Conservation (phyloP, 768 basidiomycete species). For the Ephemerocybe angulata region DNA sequence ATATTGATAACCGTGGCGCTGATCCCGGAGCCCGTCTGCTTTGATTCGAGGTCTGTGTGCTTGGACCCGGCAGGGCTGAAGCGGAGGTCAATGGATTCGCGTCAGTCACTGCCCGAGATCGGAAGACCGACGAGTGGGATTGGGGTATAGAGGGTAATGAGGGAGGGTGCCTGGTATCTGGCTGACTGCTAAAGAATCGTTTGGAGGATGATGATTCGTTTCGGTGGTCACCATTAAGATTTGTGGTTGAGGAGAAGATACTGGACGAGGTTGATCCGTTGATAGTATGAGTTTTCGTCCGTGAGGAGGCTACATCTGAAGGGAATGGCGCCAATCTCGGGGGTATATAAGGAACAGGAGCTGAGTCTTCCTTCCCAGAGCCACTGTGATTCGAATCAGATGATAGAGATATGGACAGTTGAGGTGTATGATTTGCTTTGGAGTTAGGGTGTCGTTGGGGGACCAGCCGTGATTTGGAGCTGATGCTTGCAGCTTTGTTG, state of each 20-base stretch:
- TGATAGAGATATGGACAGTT: slow-evolving; percentile 18
- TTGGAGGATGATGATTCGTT: slow-evolving; percentile 8
- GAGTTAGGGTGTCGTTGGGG: slow-evolving; percentile 7
- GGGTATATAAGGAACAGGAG: not conserved
- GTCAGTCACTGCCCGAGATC: not conserved
- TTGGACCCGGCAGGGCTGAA: not conserved
- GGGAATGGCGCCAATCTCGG: not conserved
- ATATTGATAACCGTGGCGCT: slow-evolving; percentile 5
- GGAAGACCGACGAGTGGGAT: not conserved
- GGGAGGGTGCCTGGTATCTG: not conserved
- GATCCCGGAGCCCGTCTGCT: not conserved
- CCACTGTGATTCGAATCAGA: slow-evolving; percentile 17
- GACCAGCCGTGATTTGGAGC: slow-evolving; percentile 2
- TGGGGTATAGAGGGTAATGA: not conserved
- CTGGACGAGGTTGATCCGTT: slow-evolving; percentile 1
- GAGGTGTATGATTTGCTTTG: slow-evolving; percentile 15
- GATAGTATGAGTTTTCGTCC: not conserved
- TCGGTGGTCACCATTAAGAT: slow-evolving; percentile 6
- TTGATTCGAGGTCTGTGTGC: slow-evolving; percentile 1
- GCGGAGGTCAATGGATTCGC: not conserved
- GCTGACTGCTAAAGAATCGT: slow-evolving; percentile 2
- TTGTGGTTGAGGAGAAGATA: not conserved
- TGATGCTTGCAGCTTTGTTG: slow-evolving; percentile 14
- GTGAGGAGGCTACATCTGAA: not conserved
- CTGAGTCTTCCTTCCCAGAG: not conserved